Evolutionary conservation across 2,329 filamentous ascomycete species (phyloP), one percentile per base, ranked within the genome.

Genomic region (Beauveria medogensis): DNA sequence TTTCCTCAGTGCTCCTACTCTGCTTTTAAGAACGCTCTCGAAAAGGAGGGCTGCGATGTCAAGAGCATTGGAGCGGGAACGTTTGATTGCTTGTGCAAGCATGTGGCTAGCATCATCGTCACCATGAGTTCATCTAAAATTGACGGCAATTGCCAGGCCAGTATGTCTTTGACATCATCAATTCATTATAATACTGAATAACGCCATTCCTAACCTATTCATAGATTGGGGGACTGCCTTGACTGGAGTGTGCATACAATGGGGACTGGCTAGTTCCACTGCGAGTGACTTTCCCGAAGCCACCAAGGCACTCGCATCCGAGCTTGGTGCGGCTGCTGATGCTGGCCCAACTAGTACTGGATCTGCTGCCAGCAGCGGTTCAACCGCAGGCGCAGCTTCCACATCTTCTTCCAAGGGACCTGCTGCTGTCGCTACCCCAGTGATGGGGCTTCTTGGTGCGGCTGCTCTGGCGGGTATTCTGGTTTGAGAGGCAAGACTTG

Each of bases 241-340:
- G 18, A 37, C 26, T 9, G 12, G 28, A 16, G 59, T 55, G 18
- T 61, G 59, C 46, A 26, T 46, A 26, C 24, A 61, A 18, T 61
- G 52, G 51, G 24, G 18, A 37, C 22, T 61, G n/a, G 41, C 40
- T n/a, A 55, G 59, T 40, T 51, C 59, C 22, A 51, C 44, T 22
- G 59, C 52, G 5, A 28, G 52, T 16, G 59, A 61, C 46, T 44
- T 55, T 12, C 52, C 59, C 0, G 52, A 50, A 30, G 59, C 59
- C 14, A 61, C 59, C n/a, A 50, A 61, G 52, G 59, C 59, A 9
- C 59, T 61, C 12, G 59, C 59, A 6, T 61, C 59, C 16, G 59
- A 61, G 20, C 59, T 61, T 3, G 58, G 51, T 14, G 58, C 50
- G 16, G 59, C 52, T 20, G 46, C 20, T 26, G 34, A 28, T 34